phyloP scores from a whole-genome alignment of 2,329 filamentous ascomycete genomes.

The Leptographium galeiforme region DNA sequence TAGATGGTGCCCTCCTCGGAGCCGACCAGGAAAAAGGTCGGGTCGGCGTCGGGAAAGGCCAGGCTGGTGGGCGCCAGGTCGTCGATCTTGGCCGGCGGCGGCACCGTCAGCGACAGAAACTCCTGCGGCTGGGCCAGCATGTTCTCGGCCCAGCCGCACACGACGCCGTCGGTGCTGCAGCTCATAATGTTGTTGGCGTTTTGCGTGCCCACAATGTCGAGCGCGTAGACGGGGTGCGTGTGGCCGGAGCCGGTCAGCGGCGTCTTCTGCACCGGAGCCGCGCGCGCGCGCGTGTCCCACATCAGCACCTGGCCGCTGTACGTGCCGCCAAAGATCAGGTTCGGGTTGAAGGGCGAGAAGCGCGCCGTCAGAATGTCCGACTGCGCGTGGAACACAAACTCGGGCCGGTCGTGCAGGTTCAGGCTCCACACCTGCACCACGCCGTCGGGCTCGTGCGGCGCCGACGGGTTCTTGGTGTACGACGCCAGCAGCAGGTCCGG shows the following conservation, averaged over 20 bases:
- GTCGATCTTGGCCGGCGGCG: conserved; percentile 78
- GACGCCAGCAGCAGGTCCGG: conserved; percentile 85
- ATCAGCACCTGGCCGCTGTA: conserved; percentile 94
- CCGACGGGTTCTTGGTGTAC: conserved; percentile 94
- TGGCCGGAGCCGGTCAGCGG: conserved; percentile 89
- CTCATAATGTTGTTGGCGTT: conserved; percentile 99
- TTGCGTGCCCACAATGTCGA: conserved; percentile 92
- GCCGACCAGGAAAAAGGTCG: conserved; percentile 93
- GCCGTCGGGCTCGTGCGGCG: conserved; percentile 85
- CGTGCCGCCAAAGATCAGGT: conserved; percentile 86
- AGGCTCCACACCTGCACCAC: conserved; percentile 95
- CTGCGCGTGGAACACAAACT: conserved; percentile 93
- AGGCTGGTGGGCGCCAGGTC: conserved; percentile 91
- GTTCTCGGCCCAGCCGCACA: conserved; percentile 95
- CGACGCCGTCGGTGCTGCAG: conserved; percentile 88
- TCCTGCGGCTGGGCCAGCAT: conserved; percentile 97
- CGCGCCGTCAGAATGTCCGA: conserved; percentile 91
- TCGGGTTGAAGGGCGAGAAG: conserved; percentile 97
- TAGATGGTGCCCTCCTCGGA: conserved; percentile 95
- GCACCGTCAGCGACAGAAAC: conserved; percentile 74
- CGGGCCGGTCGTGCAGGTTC: conserved; percentile 83
- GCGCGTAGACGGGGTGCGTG: conserved; percentile 89
- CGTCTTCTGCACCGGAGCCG: conserved; percentile 87
- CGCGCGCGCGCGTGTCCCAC: conserved; percentile 89
- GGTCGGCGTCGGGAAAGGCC: conserved; percentile 87